Evolutionary conservation across 2,329 filamentous ascomycete genomes (phyloP).

Genomic region (Aquanectria penicillioides): DNA sequence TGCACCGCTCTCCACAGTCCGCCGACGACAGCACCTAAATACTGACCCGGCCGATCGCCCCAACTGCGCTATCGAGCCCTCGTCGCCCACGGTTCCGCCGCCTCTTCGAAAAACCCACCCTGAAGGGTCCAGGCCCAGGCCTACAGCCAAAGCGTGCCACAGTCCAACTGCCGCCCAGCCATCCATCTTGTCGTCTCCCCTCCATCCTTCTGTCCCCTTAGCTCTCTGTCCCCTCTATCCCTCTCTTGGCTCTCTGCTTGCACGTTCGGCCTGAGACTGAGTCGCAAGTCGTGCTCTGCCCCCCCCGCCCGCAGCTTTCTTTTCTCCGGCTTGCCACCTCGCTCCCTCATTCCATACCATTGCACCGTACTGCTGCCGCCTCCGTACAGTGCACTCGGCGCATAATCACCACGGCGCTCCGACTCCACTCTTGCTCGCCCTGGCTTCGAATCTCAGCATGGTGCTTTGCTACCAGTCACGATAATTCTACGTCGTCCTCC

Average conservation of each 20-base stretch:
- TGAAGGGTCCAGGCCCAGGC: conserved; percentile 32
- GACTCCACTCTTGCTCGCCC: conserved; percentile 37
- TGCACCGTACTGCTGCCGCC: background rate
- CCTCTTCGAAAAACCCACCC: conserved; percentile 37
- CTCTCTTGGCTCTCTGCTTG: conserved; percentile 7
- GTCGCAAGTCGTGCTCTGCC: conserved; percentile 11
- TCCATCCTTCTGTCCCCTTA: conserved; percentile 14
- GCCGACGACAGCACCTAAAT: conserved; percentile 27
- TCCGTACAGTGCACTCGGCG: conserved; percentile 33
- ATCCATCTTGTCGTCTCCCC: conserved; percentile 8
- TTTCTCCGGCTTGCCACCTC: conserved; percentile 14
- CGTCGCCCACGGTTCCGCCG: conserved; percentile 37
- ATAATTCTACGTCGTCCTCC: conserved; percentile 43
- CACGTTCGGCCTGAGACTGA: background rate
- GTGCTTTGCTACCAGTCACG: conserved; percentile 41
- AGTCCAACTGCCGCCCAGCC: conserved; percentile 33
- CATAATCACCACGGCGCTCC: conserved; percentile 35
- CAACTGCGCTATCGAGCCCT: conserved; percentile 31
- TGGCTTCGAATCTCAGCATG: conserved; percentile 41
- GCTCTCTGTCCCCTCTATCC: conserved; percentile 10
- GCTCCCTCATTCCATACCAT: background rate
- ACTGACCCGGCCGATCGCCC: conserved; percentile 26
- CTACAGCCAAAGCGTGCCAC: conserved; percentile 30
- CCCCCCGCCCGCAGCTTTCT: conserved; percentile 1
- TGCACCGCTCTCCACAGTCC: conserved; percentile 16